A percentile compares a stretch with the other conserved stretches of the same genome.
These are phyloP conservation scores for Malus hybrid DNA, from an alignment of 331 rosid genomes.

Conservation along the genomic window DNA sequence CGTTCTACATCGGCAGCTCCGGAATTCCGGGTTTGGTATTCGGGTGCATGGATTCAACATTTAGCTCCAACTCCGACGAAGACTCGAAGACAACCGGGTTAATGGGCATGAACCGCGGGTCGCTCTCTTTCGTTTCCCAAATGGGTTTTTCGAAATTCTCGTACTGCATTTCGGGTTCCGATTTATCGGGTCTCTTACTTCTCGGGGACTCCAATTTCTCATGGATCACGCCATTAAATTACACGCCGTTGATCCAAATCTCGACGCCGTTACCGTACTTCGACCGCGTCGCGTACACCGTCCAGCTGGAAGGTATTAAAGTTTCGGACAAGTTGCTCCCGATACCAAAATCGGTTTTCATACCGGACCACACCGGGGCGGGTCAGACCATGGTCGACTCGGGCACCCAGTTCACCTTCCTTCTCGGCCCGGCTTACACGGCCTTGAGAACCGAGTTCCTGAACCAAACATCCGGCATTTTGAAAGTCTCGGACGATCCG, in stretches of 20 bases:
- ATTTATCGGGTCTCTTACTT: conserved; percentile 59
- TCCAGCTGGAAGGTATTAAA: conserved; percentile 47
- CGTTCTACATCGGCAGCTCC: conserved; percentile 43
- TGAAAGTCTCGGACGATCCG: conserved; percentile 47
- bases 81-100: conserved; percentile 67
- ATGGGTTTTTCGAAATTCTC: conserved; percentile 68
- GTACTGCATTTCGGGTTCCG: conserved; percentile 70
- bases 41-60: conserved; percentile 70
- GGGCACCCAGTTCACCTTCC: conserved; percentile 80
- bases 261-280: conserved; percentile 67
- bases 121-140: conserved; percentile 65
- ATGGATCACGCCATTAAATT: conserved; percentile 47
- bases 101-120: conserved; percentile 85
- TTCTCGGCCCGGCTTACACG: conserved; percentile 60
- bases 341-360: conserved; percentile 27
- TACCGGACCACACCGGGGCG: conserved; percentile 82
- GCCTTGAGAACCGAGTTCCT: conserved; percentile 45
- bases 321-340: conserved; percentile 40
- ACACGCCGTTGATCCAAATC: conserved; percentile 57
- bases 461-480: conserved; percentile 30
- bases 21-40: conserved; percentile 36
- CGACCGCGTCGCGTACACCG: conserved; percentile 72
- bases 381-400: conserved; percentile 90
- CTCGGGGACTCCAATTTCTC: conserved; percentile 65
- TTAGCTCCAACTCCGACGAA: conserved; percentile 31